Base-by-base conservation (phyloP, 163 green algal species). In the Smithsoniella earleae region DNA sequence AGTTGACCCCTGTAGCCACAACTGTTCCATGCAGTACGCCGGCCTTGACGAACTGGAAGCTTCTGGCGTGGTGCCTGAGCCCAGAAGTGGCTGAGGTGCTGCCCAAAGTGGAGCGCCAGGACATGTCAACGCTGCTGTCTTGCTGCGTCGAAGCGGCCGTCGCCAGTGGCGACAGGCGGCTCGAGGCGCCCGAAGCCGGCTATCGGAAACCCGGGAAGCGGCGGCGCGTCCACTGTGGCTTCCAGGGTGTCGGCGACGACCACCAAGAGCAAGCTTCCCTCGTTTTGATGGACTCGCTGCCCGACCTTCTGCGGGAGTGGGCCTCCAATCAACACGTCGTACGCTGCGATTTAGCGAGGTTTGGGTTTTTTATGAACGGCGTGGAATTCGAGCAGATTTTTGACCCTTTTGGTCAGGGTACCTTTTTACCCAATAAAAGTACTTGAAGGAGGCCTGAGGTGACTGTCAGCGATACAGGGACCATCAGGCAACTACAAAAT, bases 241-340 rank as follows among this genome's bases (percentile, higher is more conserved):
- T 22, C 10, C 30, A 16, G 25, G 46, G 46, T 49, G 76, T 73
- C 36, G 46, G 22, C 1, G 38, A 49, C 22, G 63, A 45, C 77
- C 75, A 28, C n/a, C 80, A 73, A 18, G 80, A 87, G 73, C 74
- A 85, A 13, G 74, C 80, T 28, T 85, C 82, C 1, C 65, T 89
- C 22, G 65, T 72, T 30, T 73, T 89, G 3, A 74, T 77, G 46
- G 74, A 83, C 13, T 36, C 75, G 3, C 74, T 89, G 46, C 80
- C 77, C 18, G 43, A 33, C 28, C 73, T 87, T 46, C 76, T 89
- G 55, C 74, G 69, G 45, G 83, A 77, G 36, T 79, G 76, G 66
- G 76, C 84, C 55, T 77, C 80, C 4, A 75, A 85, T 34, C 37
- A 77, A 3, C 43, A 49, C 3, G 73, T 80, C 77, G 80, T 82